Percentiles rank a stretch among this genome's conserved stretches.
phyloP scores from a whole-genome alignment of 2,329 filamentous ascomycete genomes.

The Aspergillus pseudotamarii region DNA sequence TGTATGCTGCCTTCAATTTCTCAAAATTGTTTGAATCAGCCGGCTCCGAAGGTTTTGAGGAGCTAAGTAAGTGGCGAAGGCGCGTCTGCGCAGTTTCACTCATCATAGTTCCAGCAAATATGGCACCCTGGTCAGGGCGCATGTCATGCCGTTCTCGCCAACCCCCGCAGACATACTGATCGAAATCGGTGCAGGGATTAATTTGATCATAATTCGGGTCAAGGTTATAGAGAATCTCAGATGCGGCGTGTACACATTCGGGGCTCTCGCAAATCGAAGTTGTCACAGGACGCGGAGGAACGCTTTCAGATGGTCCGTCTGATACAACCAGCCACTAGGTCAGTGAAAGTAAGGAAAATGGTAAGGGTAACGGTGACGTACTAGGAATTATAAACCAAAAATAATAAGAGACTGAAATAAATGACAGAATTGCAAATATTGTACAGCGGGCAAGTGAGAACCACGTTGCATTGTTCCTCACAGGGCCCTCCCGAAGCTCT shows the following conservation, averaged over 20 bases:
- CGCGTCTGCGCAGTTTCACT: constrained; percentile 60
- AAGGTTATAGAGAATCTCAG: constrained; percentile 64
- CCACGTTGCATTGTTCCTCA: constrained; percentile 5
- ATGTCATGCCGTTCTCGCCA: constrained; percentile 68
- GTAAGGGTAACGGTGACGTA: constrained; percentile 3
- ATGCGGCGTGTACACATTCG: constrained; percentile 65
- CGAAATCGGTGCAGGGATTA: constrained; percentile 71
- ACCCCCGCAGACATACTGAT: constrained; percentile 68
- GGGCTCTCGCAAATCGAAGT: constrained; percentile 56
- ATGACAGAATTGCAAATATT: constrained; percentile 9
- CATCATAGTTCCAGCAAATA: constrained; percentile 65
- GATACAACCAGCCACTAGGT: constrained; percentile 5
- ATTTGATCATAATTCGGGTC: constrained; percentile 64
- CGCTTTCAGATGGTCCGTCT: constrained; percentile 15
- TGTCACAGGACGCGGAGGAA: constrained; percentile 20
- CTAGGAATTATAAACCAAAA: constrained; percentile 13
- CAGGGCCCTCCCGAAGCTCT: neutral
- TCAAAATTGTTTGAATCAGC: constrained; percentile 57
- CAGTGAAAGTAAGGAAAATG: neutral
- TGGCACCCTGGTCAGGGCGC: constrained; percentile 63
- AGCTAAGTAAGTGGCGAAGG: constrained; percentile 66
- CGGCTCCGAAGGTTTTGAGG: constrained; percentile 43
- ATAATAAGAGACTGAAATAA: constrained; percentile 13
- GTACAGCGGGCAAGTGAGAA: constrained; percentile 11
- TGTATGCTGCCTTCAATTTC: constrained; percentile 66